phyloP scores from a whole-genome alignment of 768 basidiomycete species.

The Amanita molliuscula region DNA sequence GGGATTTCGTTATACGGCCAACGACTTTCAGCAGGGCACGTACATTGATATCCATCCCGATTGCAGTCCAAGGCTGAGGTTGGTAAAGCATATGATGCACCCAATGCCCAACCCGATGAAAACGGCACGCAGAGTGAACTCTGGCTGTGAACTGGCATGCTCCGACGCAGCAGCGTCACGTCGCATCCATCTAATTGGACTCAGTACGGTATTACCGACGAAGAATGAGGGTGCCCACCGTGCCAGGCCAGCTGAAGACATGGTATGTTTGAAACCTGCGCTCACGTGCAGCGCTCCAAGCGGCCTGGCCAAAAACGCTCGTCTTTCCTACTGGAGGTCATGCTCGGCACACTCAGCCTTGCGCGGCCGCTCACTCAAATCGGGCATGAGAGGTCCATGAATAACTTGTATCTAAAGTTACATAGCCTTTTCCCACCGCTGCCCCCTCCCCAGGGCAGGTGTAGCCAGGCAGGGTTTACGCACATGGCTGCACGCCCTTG shows the following conservation, averaged over 20 bases:
- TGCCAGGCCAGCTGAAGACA: neutral
- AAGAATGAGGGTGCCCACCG: neutral
- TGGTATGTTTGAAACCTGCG: too few relatives aligned
- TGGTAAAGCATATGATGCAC: slow-evolving; percentile 84
- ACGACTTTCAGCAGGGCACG: slow-evolving; percentile 13
- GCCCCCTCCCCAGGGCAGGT: too few relatives aligned
- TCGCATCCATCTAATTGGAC: neutral
- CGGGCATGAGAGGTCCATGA: too few relatives aligned
- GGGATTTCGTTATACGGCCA: neutral
- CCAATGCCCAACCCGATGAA: slow-evolving; percentile 75
- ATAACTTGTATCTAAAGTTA: too few relatives aligned
- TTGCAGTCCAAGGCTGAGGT: slow-evolving; percentile 80
- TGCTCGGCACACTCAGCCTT: too few relatives aligned
- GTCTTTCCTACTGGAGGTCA: too few relatives aligned
- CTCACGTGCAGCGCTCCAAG: too few relatives aligned
- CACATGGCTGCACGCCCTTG: too few relatives aligned
- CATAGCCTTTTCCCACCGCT: too few relatives aligned
- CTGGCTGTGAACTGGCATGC: slow-evolving; percentile 21
- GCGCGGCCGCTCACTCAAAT: too few relatives aligned
- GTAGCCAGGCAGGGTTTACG: too few relatives aligned
- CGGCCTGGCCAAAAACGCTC: too few relatives aligned
- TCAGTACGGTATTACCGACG: neutral
- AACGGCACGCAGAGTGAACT: slow-evolving; percentile 49
- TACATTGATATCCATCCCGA: slow-evolving; percentile 89
- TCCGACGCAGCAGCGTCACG: neutral